Percentiles rank a stretch among this genome's conserved stretches.
These are phyloP conservation scores for Citrullus mucosospermus DNA, from an alignment of 306 rosid species.

Conservation along the genomic window DNA sequence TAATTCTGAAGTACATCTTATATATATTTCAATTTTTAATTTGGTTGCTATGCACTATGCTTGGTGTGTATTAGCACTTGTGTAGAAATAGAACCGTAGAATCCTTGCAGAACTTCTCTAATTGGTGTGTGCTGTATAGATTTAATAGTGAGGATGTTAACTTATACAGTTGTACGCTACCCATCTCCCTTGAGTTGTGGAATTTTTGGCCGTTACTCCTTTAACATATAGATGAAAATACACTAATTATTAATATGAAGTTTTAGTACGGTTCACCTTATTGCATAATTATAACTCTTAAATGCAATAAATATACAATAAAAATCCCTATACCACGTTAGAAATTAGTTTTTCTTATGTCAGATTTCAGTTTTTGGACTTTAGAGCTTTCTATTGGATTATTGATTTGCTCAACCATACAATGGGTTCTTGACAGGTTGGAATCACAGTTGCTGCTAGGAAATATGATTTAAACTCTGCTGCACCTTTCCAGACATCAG, in stretches of 20 bases:
- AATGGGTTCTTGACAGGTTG: constrained; percentile 45
- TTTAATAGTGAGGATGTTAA: background rate
- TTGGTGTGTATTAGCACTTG: background rate
- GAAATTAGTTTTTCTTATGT: background rate
- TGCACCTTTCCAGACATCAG: constrained; percentile 71
- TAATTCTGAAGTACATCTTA: background rate
- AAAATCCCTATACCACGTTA: background rate
- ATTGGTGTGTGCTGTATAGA: background rate
- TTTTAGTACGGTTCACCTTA: background rate
- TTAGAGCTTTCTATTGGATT: background rate
- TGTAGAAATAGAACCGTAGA: background rate
- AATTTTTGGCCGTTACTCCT: background rate
- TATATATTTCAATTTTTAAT: background rate
- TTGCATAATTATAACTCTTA: background rate
- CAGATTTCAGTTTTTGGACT: background rate
- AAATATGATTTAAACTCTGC: constrained; percentile 61
- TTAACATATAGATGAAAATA: background rate
- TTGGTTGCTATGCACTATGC: background rate
- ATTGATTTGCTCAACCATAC: background rate
- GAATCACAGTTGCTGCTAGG: constrained; percentile 75
- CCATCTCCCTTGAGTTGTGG: background rate
- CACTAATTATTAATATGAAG: background rate
- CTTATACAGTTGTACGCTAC: background rate
- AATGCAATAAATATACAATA: background rate
- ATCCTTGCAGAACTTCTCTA: background rate